These are phyloP conservation scores for Tulasnella sp. DNA, from an alignment of 768 basidiomycete genomes.

Conservation along the genomic window DNA sequence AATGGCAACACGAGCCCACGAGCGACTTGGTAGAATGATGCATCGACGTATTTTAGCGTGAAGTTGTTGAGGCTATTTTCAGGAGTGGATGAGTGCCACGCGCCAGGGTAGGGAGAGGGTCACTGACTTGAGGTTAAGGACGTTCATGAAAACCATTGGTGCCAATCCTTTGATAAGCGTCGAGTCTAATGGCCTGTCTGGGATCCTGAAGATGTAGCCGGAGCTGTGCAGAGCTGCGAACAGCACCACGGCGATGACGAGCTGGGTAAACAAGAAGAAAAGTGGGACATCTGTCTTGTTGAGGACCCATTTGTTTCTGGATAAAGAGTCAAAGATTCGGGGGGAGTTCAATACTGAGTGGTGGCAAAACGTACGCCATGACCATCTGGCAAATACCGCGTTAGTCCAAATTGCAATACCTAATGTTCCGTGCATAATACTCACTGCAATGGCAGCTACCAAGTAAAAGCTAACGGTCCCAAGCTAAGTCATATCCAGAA, in stretches of 20 bases:
- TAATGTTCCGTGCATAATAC: constrained; percentile 33
- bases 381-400: constrained; percentile 60
- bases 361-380: constrained; percentile 47
- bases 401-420: too few species aligned
- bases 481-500: too few species aligned
- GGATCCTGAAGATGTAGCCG: constrained; percentile 42
- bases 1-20: constrained; percentile 88
- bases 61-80: constrained; percentile 66
- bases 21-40: constrained; percentile 92
- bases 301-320: constrained; percentile 86
- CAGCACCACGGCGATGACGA: constrained; percentile 64
- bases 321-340: constrained; percentile 17
- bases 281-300: constrained; percentile 60
- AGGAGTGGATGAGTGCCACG: neutral
- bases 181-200: constrained; percentile 28
- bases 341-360: neutral
- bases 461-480: constrained; percentile 78
- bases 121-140: constrained; percentile 65
- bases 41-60: constrained; percentile 86
- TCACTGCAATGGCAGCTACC: constrained; percentile 72
- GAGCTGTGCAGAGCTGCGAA: constrained; percentile 51
- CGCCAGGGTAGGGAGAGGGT: constrained; percentile 6
- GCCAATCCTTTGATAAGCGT: constrained; percentile 57
- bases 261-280: constrained; percentile 76
- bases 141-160: constrained; percentile 64